Evolutionary conservation across 1,284 basidiomycete genomes (phyloP).

Genomic region (Ustilago curta): DNA sequence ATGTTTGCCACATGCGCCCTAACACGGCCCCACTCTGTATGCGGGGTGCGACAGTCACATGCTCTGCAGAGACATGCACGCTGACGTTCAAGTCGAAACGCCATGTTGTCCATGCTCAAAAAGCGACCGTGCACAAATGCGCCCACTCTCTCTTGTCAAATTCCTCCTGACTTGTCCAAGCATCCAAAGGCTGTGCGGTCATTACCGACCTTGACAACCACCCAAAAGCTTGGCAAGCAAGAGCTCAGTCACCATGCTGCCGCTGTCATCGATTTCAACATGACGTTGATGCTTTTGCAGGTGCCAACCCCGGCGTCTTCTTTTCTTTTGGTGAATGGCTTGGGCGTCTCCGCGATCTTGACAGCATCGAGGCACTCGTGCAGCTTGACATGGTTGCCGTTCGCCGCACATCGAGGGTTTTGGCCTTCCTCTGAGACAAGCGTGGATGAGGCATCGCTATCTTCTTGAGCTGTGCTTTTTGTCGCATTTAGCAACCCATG

Average conservation of each 20-base stretch:
- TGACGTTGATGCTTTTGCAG: neutral
- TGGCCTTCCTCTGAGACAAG: neutral
- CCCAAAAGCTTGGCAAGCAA: neutral
- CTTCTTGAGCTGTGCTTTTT: no score
- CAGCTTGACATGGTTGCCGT: neutral
- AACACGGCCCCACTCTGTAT: no score
- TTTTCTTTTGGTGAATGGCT: neutral
- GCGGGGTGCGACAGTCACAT: no score
- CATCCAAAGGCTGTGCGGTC: no score
- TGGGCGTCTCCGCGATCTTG: slow-evolving; percentile 1
- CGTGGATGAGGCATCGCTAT: neutral
- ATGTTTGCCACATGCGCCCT: no score
- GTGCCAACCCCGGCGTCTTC: slow-evolving; percentile 21
- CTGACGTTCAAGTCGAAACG: slow-evolving; percentile 33
- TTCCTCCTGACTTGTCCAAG: no score
- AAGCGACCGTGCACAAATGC: slow-evolving; percentile 6
- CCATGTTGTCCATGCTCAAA: neutral
- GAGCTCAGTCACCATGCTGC: slow-evolving; percentile 1
- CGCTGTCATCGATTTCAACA: neutral
- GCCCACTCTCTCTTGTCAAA: no score
- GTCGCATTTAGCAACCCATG: no score
- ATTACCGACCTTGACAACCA: neutral
- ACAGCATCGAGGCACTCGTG: neutral
- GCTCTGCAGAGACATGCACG: slow-evolving; percentile 20
- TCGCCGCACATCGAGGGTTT: neutral